These are phyloP conservation scores for Lentinus brumalis DNA, from an alignment of 768 basidiomycete genomes.

Conservation along the genomic window DNA sequence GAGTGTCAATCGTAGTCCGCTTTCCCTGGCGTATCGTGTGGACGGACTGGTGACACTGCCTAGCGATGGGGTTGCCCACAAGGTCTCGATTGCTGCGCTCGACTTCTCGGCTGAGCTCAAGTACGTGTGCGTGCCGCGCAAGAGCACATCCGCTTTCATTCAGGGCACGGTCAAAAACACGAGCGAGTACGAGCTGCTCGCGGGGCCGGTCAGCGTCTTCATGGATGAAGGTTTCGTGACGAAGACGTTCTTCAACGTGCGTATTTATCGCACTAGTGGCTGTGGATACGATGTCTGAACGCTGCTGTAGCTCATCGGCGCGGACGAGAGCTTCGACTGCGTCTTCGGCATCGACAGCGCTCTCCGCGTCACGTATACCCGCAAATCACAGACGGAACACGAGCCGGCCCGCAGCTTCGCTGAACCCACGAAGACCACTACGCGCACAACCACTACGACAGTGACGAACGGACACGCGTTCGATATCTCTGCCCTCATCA, in stretches of 20 bases:
- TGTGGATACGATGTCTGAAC: too few relatives aligned
- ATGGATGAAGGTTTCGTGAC: constrained; percentile 60
- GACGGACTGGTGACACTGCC: constrained; percentile 53
- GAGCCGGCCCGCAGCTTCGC: constrained; percentile 44
- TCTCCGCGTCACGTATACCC: constrained; percentile 41
- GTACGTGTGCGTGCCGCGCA: constrained; percentile 52
- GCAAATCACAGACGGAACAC: constrained; percentile 39
- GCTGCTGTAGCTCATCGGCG: constrained; percentile 38
- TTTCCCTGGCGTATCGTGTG: constrained; percentile 54
- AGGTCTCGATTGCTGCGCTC: constrained; percentile 52
- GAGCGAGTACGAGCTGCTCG: constrained; percentile 56
- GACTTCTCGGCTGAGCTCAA: constrained; percentile 48
- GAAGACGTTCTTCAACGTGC: constrained; percentile 48
- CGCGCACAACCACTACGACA: constrained; percentile 40
- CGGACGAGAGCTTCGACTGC: constrained; percentile 54
- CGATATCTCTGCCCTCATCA: constrained; percentile 43
- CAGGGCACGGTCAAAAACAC: constrained; percentile 57
- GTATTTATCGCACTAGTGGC: constrained; percentile 10
- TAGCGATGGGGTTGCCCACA: constrained; percentile 55
- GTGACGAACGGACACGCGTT: constrained; percentile 52
- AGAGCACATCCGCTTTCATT: constrained; percentile 46
- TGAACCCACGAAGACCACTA: constrained; percentile 45
- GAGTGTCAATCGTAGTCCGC: constrained; percentile 43
- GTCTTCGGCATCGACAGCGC: constrained; percentile 47
- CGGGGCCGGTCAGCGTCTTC: constrained; percentile 56